phyloP scores from a whole-genome alignment of 1,139 yeast species.

The Taiozyma sp. region DNA sequence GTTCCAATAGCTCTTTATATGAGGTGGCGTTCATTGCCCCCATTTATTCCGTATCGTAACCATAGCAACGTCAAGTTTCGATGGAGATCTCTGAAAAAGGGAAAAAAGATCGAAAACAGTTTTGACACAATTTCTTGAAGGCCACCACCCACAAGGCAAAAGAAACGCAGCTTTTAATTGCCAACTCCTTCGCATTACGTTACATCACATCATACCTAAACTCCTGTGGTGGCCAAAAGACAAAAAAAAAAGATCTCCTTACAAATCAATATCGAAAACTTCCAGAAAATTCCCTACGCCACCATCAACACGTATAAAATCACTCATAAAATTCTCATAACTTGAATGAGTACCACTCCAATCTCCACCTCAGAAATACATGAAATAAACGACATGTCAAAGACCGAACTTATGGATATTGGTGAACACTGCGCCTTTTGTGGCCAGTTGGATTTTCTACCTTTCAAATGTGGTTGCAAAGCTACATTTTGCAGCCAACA shows the following conservation, averaged over 20 bases:
- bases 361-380: neutral
- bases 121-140: neutral
- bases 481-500: conserved; percentile 56
- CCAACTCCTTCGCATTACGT: no score
- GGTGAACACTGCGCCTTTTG: conserved; percentile 66
- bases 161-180: no score
- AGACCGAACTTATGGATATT: conserved; percentile 52
- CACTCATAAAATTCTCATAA: no score
- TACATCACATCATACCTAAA: no score
- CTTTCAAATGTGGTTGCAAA: conserved; percentile 60
- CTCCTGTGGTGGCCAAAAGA: no score
- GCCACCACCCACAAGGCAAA: no score
- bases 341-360: neutral
- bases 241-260: neutral
- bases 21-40: no score
- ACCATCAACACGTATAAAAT: neutral
- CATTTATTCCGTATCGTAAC: no score
- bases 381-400: neutral
- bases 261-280: neutral
- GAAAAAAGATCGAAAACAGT: no score
- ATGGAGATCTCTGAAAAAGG: no score
- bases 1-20: no score
- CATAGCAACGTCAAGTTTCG: no score
- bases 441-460: conserved; percentile 60
- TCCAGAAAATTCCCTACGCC: neutral